Percentiles rank a stretch among this genome's conserved stretches.
phyloP scores from a whole-genome alignment of 148 eudicot genomes.

The Chenopodium suecicum region DNA sequence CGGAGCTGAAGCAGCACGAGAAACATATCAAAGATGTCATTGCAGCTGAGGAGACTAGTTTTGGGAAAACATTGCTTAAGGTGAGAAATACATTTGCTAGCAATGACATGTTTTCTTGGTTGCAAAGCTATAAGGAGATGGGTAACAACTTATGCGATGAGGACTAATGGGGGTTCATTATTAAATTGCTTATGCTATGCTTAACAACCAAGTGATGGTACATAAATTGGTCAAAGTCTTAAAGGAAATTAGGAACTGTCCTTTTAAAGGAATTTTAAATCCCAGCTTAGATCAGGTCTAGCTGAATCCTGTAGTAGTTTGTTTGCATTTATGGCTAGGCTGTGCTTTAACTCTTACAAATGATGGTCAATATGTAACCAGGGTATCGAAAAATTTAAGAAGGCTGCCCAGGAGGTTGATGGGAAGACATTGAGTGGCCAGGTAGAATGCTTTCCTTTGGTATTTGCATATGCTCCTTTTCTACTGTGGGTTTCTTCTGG shows the following conservation, averaged over 20 bases:
- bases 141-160: not conserved
- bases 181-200: not conserved
- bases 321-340: not conserved
- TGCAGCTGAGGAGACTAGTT: constrained; percentile 88
- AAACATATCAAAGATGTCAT: constrained; percentile 61
- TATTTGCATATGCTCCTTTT: constrained; percentile 8
- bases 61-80: constrained; percentile 82
- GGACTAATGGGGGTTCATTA: too few relatives aligned
- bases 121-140: not conserved
- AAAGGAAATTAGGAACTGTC: not conserved
- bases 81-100: constrained; percentile 38
- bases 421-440: constrained; percentile 75
- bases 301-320: not conserved
- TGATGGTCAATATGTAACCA: constrained; percentile 27
- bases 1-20: constrained; percentile 77
- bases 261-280: too few relatives aligned
- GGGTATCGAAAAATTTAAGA: constrained; percentile 91
- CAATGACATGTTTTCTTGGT: not conserved
- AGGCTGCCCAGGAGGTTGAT: constrained; percentile 72
- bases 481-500: not conserved
- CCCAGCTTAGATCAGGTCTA: not conserved
- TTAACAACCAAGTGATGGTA: not conserved
- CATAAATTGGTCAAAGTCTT: not conserved
- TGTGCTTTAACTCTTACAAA: not conserved
- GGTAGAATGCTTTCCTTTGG: constrained; percentile 38